Evolutionary conservation across 2,329 filamentous ascomycete genomes (phyloP), one percentile per base, ranked within the genome.

Genomic region (Ceratocystis diversiconidia): DNA sequence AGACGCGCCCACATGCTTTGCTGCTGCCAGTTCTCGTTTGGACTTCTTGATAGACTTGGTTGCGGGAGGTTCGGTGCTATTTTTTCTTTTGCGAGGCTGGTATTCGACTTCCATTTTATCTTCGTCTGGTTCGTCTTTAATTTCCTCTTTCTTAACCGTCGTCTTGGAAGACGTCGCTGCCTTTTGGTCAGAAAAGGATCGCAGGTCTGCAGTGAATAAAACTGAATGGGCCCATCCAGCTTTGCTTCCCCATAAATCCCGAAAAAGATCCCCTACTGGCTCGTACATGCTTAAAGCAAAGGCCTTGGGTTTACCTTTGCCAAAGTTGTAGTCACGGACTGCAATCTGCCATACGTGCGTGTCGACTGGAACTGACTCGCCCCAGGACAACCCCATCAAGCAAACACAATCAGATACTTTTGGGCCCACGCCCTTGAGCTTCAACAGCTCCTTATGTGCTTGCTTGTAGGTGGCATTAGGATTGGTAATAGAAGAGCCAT

Each of bases 321-420:
- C 89, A 71, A 99, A 95, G 67, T 87, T 91, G 76, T 99, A 99
- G 74, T 99, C 94, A 64, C 94, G 82, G 74, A 95, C 90, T 0
- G 94, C 95, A 72, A 99, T 97, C 77, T 97, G 92, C 92, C 92
- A 97, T 12, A 99, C 90, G 75, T 99, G 95, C 1, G 95, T 99
- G 74, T 99, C 94, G 41, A 99, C 89, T 0, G 94, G 94, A 1
- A 99, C 92, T 2, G 92, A 86, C 75, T 97, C 92, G 41, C 88
- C 88, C 92, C 95, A 99, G 32, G 92, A 92, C 15, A 99, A 77
- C 0, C 95, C 95, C 88, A 99, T 96, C 22, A 99, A 78, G 72
- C 89, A 96, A 6, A 97, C 92, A 72, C 95, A 99, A 73, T 99
- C 95, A 5, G 94, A 89, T 0, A 99, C 94, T 74, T 99, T 99